These are phyloP conservation scores for Penicillium sp. DNA, from an alignment of 2,329 filamentous ascomycete genomes.

Conservation along the genomic window DNA sequence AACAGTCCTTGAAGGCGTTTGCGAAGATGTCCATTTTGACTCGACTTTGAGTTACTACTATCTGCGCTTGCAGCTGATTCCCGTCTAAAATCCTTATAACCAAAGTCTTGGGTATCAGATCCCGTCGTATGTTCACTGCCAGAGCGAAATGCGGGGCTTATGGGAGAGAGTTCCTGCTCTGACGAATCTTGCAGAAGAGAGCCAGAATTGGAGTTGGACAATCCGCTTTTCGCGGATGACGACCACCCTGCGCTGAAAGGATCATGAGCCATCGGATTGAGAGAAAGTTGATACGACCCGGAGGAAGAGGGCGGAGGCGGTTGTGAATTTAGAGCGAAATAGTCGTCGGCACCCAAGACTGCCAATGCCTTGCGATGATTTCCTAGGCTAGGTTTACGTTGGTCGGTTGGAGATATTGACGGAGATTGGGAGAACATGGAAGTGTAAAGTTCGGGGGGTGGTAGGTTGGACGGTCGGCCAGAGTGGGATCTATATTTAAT, in stretches of 20 bases:
- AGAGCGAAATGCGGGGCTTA: constrained; percentile 66
- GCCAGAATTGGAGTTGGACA: constrained; percentile 23
- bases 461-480: constrained; percentile 1
- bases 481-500: neutral
- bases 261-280: constrained; percentile 13
- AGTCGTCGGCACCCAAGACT: constrained; percentile 27
- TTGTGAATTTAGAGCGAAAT: constrained; percentile 1
- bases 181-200: constrained; percentile 38
- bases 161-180: constrained; percentile 48
- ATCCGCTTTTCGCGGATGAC: constrained; percentile 16
- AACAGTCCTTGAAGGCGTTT: constrained; percentile 90
- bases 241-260: constrained; percentile 5
- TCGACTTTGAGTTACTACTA: constrained; percentile 75
- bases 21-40: constrained; percentile 63
- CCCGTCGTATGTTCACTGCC: constrained; percentile 49
- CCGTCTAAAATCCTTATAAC: constrained; percentile 68
- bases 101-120: constrained; percentile 59
- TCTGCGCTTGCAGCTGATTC: constrained; percentile 87
- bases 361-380: constrained; percentile 33
- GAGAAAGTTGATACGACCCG: constrained; percentile 7
- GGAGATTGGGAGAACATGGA: constrained; percentile 34
- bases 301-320: constrained; percentile 4
- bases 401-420: constrained; percentile 35
- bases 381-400: constrained; percentile 31
- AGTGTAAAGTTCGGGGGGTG: constrained; percentile 23